phyloP scores from a whole-genome alignment of 2,329 filamentous ascomycete species.

The Alternaria sp. region DNA sequence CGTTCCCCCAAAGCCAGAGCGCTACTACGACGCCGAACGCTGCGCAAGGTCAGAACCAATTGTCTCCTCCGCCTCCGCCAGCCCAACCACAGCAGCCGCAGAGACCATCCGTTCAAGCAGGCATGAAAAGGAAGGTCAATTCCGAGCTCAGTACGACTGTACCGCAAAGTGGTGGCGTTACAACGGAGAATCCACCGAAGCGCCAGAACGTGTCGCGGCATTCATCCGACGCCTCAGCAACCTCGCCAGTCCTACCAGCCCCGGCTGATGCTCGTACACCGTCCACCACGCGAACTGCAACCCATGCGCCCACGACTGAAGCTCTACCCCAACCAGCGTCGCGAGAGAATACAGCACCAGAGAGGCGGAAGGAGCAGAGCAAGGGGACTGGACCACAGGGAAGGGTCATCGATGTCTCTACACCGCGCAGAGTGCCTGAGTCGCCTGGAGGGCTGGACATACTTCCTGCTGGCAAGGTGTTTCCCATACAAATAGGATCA shows the following conservation, averaged over 20 bases:
- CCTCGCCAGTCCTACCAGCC: slow-evolving; percentile 32
- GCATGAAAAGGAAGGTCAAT: slow-evolving; percentile 51
- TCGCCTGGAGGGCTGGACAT: slow-evolving; percentile 49
- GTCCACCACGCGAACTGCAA: slow-evolving; percentile 31
- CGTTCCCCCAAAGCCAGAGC: slow-evolving; percentile 28
- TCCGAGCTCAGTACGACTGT: slow-evolving; percentile 42
- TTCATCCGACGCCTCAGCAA: slow-evolving; percentile 42
- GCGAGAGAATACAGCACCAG: slow-evolving; percentile 27
- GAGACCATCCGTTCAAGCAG: slow-evolving; percentile 34
- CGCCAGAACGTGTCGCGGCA: slow-evolving; percentile 45
- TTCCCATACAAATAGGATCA: slow-evolving; percentile 75
- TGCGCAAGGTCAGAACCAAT: slow-evolving; percentile 33
- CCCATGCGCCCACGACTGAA: slow-evolving; percentile 27
- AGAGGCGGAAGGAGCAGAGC: slow-evolving; percentile 35
- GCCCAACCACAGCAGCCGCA: slow-evolving; percentile 35
- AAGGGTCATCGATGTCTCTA: slow-evolving; percentile 46
- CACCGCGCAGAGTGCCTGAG: slow-evolving; percentile 41
- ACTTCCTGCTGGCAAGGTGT: slow-evolving; percentile 75
- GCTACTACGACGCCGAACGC: slow-evolving; percentile 20
- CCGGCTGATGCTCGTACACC: slow-evolving; percentile 28
- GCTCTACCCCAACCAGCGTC: slow-evolving; percentile 17
- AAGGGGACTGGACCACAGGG: slow-evolving; percentile 48
- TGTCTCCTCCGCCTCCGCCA: slow-evolving; percentile 28
- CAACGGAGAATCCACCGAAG: slow-evolving; percentile 39
- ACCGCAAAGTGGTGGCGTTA: slow-evolving; percentile 30